Evolutionary conservation across 2,329 filamentous ascomycete genomes (phyloP), one percentile per base, ranked within the genome.

Genomic region (Colletotrichum salicis): DNA sequence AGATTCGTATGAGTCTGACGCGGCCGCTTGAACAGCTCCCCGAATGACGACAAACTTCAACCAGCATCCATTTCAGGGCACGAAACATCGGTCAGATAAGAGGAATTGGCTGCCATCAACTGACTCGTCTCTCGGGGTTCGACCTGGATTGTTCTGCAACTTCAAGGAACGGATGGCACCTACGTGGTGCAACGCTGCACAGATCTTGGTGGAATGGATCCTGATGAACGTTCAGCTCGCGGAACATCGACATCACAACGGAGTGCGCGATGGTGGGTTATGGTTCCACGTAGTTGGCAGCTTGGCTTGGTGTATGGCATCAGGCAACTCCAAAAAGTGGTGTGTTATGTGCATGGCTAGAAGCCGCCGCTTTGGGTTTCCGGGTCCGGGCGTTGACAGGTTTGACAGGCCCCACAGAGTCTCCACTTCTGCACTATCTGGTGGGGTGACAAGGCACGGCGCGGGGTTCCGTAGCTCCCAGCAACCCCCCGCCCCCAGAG

Each of bases 1-100:
- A 15, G 76, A 78, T 48, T 69, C 55, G 37, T 75, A 68, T 33
- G 73, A 75, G 31, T 71, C 60, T 45, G 60, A 70, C 29, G 37
- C 59, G 13, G 68, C 67, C 24, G 61, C 70, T 29, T 74, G 66
- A 76, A 22, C 13, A 8, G 66, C 67, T 31, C 64, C 70, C 29
- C 72, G 66, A 76, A 19, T 13, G 10, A 37, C 15, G 22, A 27
- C 52, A 52, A 37, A 33, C 7, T n/a, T 66, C 22, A 13, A 19
- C 7, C 7, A 33, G 13, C 8, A 33, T 33, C 2, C 12, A 24
- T 33, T 27, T 11, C 19, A 48, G 33, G 27, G 11, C 12, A 55
- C 24, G 11, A 12, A n/a, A 7, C 5, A 13, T 48, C 11, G 2
- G 41, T 12, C n/a, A 6, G 48, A 55, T 4, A 22, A 29, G 22